Percentiles rank a stretch among this genome's conserved stretches.
Conservation (phyloP, 331 rosid species). For the Spiraea crenata region DNA sequence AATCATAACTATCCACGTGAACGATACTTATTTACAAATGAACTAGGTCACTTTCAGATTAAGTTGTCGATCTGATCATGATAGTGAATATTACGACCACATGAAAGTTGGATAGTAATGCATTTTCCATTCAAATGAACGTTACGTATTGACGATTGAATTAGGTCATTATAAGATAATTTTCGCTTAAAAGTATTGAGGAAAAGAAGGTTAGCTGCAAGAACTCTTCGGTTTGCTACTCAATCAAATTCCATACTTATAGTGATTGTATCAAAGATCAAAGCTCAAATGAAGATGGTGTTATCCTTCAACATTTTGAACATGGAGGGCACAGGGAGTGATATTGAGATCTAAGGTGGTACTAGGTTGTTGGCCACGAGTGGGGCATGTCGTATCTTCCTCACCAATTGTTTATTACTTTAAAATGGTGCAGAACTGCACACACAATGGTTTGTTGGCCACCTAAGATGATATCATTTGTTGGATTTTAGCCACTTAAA, state of each 20-base stretch:
- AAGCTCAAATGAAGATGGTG: neutral
- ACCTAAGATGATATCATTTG: neutral
- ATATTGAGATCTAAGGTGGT: conserved; percentile 35
- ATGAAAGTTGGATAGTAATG: too few relatives aligned
- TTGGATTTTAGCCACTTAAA: neutral
- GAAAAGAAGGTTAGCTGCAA: too few relatives aligned
- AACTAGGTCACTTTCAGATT: neutral
- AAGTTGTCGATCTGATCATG: too few relatives aligned
- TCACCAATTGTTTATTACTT: neutral
- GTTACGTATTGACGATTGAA: neutral
- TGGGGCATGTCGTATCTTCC: conserved; percentile 29
- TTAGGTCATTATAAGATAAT: neutral
- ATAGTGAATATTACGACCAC: too few relatives aligned
- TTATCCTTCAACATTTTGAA: neutral
- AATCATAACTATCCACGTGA: neutral
- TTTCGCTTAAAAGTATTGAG: too few relatives aligned
- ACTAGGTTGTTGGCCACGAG: conserved; percentile 75
- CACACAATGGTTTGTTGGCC: conserved; percentile 13
- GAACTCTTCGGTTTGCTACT: too few relatives aligned
- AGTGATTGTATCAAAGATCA: neutral
- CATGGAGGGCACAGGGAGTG: neutral
- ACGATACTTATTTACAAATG: neutral
- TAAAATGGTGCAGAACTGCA: neutral
- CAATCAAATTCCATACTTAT: too few relatives aligned
- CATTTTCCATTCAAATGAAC: neutral